Evolutionary conservation across 2,329 filamentous ascomycete genomes (phyloP).

Genomic region (Ascochyta pisi): DNA sequence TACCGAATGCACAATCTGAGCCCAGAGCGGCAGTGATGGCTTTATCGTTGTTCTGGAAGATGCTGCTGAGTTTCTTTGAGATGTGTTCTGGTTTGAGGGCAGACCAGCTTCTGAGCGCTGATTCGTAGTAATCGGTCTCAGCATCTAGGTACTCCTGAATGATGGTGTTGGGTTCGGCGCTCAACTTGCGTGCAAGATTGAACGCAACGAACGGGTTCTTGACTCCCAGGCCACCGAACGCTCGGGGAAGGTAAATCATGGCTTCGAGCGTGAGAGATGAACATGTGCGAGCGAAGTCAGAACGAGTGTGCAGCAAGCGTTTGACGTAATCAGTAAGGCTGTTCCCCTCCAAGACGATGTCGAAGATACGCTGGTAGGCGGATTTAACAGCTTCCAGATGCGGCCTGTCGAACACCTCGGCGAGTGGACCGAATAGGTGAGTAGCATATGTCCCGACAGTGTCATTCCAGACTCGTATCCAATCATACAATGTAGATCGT

Average conservation of each 20-base stretch:
- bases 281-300: background rate
- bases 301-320: constrained; percentile 20
- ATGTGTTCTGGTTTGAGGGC: constrained; percentile 16
- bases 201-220: constrained; percentile 38
- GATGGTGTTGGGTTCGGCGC: constrained; percentile 5
- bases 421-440: constrained; percentile 38
- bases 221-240: constrained; percentile 40
- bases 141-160: constrained; percentile 22
- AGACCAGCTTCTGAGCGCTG: constrained; percentile 20
- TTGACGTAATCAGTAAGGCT: constrained; percentile 32
- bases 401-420: constrained; percentile 32
- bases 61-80: constrained; percentile 17
- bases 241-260: constrained; percentile 35
- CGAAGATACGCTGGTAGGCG: constrained; percentile 32
- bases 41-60: constrained; percentile 25
- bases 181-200: constrained; percentile 25
- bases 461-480: constrained; percentile 40
- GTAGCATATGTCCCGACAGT: constrained; percentile 33
- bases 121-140: constrained; percentile 31
- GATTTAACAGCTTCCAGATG: constrained; percentile 33
- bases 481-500: constrained; percentile 32
- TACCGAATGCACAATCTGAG: background rate
- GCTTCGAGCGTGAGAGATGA: constrained; percentile 29
- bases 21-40: constrained; percentile 19
- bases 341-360: constrained; percentile 28